Conservation (phyloP, 2,329 filamentous ascomycete species). For the Fusarium irregulare region DNA sequence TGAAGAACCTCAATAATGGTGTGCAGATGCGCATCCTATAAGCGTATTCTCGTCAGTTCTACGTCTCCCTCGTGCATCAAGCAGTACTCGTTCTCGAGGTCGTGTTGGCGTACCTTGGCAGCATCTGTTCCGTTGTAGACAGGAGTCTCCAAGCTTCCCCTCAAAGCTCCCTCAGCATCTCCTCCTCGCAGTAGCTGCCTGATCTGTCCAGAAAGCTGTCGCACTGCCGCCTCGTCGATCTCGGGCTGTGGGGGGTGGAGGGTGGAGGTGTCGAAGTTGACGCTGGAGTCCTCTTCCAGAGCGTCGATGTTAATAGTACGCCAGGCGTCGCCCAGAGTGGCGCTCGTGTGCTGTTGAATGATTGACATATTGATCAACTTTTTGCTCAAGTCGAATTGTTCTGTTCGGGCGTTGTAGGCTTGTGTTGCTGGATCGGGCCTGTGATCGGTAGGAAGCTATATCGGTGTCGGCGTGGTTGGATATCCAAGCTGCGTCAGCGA, state of each 20-base stretch:
- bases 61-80: not conserved
- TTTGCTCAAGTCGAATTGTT: not conserved
- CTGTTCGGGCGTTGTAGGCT: slow-evolving; percentile 7
- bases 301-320: slow-evolving; percentile 96
- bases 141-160: slow-evolving; percentile 84
- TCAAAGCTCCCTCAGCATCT: slow-evolving; percentile 86
- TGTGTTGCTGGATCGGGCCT: slow-evolving; percentile 3
- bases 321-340: slow-evolving; percentile 72
- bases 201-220: slow-evolving; percentile 81
- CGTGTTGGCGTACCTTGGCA: slow-evolving; percentile 63
- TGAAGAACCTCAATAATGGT: slow-evolving; percentile 94
- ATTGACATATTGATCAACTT: slow-evolving; percentile 65
- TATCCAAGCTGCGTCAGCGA: slow-evolving; percentile 49
- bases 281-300: slow-evolving; percentile 86
- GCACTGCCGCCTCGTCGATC: slow-evolving; percentile 80
- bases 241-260: slow-evolving; percentile 82
- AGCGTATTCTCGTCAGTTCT: slow-evolving; percentile 2
- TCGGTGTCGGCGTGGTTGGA: slow-evolving; percentile 34
- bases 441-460: slow-evolving; percentile 22
- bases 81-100: not conserved
- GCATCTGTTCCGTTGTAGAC: slow-evolving; percentile 74
- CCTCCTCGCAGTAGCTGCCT: slow-evolving; percentile 88
- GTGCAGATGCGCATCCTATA: slow-evolving; percentile 84
- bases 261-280: slow-evolving; percentile 90
- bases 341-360: slow-evolving; percentile 72